phyloP scores from a whole-genome alignment of 306 rosid genomes.

The Biancaea sappan region DNA sequence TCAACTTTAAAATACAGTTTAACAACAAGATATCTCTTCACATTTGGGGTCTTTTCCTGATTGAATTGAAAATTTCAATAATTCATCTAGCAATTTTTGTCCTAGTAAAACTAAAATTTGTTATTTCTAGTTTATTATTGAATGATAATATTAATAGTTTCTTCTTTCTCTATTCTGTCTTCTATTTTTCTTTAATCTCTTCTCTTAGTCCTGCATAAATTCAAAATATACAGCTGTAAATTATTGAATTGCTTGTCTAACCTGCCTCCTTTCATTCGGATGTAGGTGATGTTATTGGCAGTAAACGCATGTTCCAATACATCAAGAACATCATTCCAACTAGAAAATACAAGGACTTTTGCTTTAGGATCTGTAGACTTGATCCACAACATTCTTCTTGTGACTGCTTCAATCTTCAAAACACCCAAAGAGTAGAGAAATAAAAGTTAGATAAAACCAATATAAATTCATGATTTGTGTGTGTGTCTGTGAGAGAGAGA shows the following conservation, averaged over 20 bases:
- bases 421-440: slow-evolving; percentile 30
- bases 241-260: slow-evolving; percentile 35
- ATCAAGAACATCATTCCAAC: slow-evolving; percentile 97
- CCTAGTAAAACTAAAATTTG: background rate
- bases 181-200: slow-evolving; percentile 6
- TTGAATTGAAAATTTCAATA: background rate
- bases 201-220: slow-evolving; percentile 24
- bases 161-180: slow-evolving; percentile 18
- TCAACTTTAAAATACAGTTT: background rate
- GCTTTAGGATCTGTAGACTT: slow-evolving; percentile 72
- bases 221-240: slow-evolving; percentile 4
- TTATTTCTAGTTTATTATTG: slow-evolving; percentile 13
- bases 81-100: background rate
- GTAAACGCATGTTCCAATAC: slow-evolving; percentile 89
- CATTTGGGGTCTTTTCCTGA: background rate
- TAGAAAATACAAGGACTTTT: slow-evolving; percentile 88
- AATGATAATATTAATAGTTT: background rate
- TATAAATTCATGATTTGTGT: background rate
- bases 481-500: background rate
- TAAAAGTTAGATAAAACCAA: slow-evolving; percentile 1
- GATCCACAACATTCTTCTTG: slow-evolving; percentile 87
- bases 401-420: slow-evolving; percentile 85
- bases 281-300: slow-evolving; percentile 60
- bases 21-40: background rate
- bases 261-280: slow-evolving; percentile 99